These are phyloP conservation scores for Panicum hallii DNA, from an alignment of 202 grass and related monocot species.

Conservation along the genomic window DNA sequence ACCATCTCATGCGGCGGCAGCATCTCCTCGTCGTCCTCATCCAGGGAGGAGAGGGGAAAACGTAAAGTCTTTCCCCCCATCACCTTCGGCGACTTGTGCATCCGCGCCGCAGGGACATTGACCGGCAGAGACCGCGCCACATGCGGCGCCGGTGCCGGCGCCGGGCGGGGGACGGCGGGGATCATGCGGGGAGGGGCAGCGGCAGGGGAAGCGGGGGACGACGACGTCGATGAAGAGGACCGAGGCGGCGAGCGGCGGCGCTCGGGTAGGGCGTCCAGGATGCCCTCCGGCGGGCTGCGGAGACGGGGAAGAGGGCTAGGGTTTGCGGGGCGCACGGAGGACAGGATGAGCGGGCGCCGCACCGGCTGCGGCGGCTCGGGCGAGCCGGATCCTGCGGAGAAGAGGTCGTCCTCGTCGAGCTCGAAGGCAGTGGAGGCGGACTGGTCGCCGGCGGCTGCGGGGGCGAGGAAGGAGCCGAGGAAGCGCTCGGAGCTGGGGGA, in stretches of 20 bases:
- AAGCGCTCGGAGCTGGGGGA: conserved; percentile 69
- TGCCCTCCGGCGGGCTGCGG: conserved; percentile 69
- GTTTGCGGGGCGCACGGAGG: conserved; percentile 47
- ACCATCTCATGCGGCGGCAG: conserved; percentile 91
- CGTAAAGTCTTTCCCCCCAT: conserved; percentile 23
- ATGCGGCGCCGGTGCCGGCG: conserved; percentile 39
- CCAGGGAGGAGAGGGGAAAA: not conserved
- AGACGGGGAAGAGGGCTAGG: conserved; percentile 50
- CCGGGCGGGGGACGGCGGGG: conserved; percentile 64
- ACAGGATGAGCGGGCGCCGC: conserved; percentile 40
- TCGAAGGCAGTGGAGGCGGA: conserved; percentile 57
- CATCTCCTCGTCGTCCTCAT: conserved; percentile 73
- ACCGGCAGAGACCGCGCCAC: conserved; percentile 76
- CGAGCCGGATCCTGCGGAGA: conserved; percentile 54
- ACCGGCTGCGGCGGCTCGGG: conserved; percentile 47
- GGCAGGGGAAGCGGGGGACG: conserved; percentile 57
- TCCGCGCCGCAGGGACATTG: conserved; percentile 62
- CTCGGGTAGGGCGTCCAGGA: conserved; percentile 81
- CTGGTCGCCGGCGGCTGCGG: conserved; percentile 37
- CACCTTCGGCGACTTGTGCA: conserved; percentile 43
- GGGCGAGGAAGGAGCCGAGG: conserved; percentile 58
- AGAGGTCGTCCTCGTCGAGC: conserved; percentile 82
- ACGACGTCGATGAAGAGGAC: conserved; percentile 48
- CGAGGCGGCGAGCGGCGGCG: conserved; percentile 35
- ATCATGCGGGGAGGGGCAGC: conserved; percentile 70